phyloP scores from a whole-genome alignment of 108 stramenopile species.

The Poteriospumella lacustris region DNA sequence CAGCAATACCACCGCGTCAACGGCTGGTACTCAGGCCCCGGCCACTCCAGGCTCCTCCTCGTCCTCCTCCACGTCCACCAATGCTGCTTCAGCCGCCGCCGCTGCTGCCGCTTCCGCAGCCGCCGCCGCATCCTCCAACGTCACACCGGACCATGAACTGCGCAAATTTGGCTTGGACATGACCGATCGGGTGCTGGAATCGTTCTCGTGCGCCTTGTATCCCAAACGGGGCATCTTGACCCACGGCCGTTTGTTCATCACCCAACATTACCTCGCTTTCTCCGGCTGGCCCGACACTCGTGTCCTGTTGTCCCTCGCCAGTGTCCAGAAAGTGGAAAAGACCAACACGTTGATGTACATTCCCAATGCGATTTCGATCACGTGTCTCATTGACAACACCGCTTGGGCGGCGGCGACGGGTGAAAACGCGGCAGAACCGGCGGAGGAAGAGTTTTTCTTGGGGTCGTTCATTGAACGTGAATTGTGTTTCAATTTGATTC shows the following conservation, averaged over 20 bases:
- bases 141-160: too few relatives aligned
- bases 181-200: background rate
- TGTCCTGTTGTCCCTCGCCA: background rate
- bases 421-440: too few relatives aligned
- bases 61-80: too few relatives aligned
- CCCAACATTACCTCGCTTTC: slow-evolving; percentile 21
- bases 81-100: too few relatives aligned
- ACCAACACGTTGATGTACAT: background rate
- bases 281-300: slow-evolving; percentile 6
- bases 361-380: slow-evolving; percentile 16
- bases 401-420: too few relatives aligned
- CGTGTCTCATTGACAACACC: too few relatives aligned
- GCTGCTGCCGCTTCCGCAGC: too few relatives aligned
- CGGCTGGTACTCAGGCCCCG: too few relatives aligned
- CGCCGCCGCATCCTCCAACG: too few relatives aligned
- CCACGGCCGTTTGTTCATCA: slow-evolving; percentile 24
- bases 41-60: too few relatives aligned
- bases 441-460: slow-evolving; percentile 15
- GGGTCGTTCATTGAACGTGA: slow-evolving; percentile 27
- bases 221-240: slow-evolving; percentile 14
- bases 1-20: too few relatives aligned
- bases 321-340: background rate
- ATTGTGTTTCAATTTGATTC: background rate
- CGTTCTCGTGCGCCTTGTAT: slow-evolving; percentile 19
- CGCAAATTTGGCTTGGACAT: background rate